phyloP scores from a whole-genome alignment of 345 rosid genomes.

The Hirschfeldia incana region DNA sequence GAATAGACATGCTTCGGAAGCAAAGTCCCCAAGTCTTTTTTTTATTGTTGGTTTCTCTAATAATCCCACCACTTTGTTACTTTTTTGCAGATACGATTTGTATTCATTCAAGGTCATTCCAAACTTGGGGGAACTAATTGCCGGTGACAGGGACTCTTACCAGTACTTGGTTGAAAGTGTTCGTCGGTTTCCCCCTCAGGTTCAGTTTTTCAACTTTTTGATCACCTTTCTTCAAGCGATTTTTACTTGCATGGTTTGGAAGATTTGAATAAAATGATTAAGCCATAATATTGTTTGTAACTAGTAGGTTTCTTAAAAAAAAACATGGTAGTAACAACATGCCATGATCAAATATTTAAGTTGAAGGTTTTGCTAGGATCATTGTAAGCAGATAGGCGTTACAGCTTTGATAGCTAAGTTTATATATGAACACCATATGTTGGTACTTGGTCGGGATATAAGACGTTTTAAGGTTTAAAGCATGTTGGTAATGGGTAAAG shows the following conservation, averaged over 20 bases:
- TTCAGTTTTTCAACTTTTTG: constrained; percentile 7
- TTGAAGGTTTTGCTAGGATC: background rate
- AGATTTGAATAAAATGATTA: background rate
- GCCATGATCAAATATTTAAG: constrained; percentile 7
- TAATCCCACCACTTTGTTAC: constrained; percentile 9
- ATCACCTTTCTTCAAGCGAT: background rate
- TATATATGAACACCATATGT: background rate
- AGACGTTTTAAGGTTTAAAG: background rate
- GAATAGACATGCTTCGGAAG: background rate
- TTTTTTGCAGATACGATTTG: constrained; percentile 67
- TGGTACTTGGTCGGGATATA: background rate
- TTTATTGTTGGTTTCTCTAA: background rate
- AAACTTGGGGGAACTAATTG: constrained; percentile 73
- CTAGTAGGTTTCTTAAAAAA: constrained; percentile 5
- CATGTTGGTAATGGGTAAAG: background rate
- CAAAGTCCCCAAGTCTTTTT: background rate
- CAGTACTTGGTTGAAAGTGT: constrained; percentile 93
- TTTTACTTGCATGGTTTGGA: background rate
- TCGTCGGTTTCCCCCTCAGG: constrained; percentile 94
- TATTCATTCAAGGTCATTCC: constrained; percentile 91
- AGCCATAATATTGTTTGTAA: background rate
- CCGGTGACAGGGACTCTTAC: constrained; percentile 80
- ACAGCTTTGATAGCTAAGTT: background rate
- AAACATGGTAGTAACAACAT: too few species aligned
- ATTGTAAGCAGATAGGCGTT: background rate